phyloP scores from a whole-genome alignment of 768 basidiomycete genomes.

The Lentinula detonsa region DNA sequence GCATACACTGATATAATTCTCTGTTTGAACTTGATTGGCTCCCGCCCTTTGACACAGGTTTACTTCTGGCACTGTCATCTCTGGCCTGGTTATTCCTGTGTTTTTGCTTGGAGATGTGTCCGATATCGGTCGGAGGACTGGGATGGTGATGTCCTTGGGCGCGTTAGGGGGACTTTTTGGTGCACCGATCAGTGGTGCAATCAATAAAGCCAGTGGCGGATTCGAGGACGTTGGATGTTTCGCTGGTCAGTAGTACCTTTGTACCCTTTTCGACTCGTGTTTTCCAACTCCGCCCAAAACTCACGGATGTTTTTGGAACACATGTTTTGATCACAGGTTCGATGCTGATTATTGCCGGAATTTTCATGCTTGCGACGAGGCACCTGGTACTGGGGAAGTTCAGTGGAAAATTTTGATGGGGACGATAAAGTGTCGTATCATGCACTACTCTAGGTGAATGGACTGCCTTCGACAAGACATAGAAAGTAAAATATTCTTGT shows the following conservation, averaged over 20 bases:
- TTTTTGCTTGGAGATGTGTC: conserved; percentile 53
- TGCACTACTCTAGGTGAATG: no score
- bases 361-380: conserved; percentile 22
- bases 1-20: conserved; percentile 13
- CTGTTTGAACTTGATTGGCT: conserved; percentile 7
- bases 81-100: conserved; percentile 49
- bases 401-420: conserved; percentile 6
- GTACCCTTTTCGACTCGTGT: neutral
- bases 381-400: conserved; percentile 21
- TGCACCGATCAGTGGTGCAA: conserved; percentile 71
- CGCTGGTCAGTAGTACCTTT: conserved; percentile 32
- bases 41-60: conserved; percentile 29
- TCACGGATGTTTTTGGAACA: neutral
- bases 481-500: neutral
- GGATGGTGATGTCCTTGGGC: conserved; percentile 57
- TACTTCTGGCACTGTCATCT: conserved; percentile 55
- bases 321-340: conserved; percentile 18
- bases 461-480: no score
- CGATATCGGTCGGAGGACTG: conserved; percentile 61
- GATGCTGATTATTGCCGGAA: conserved; percentile 22
- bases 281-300: neutral
- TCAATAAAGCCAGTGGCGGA: conserved; percentile 43
- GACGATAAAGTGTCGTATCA: no score
- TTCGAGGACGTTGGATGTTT: conserved; percentile 52
- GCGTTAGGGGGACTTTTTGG: conserved; percentile 62